These are phyloP conservation scores for Phlegmacium glaucopus DNA, from an alignment of 768 basidiomycete genomes.

Conservation along the genomic window DNA sequence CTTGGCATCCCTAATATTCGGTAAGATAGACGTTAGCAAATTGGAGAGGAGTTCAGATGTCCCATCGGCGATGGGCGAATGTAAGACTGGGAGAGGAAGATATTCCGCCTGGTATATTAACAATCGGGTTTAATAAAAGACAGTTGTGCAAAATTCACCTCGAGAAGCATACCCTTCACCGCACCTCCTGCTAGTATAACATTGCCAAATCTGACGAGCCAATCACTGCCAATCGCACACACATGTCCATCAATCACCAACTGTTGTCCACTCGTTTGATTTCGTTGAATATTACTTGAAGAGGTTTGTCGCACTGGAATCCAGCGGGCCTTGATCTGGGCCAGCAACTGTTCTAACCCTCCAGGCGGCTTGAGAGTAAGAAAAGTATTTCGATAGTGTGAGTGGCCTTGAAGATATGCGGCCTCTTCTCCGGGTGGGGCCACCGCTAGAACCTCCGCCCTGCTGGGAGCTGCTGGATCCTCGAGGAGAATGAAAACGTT, in stretches of 20 bases:
- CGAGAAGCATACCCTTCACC: constrained; percentile 80
- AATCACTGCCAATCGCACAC: constrained; percentile 78
- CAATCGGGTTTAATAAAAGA: background rate
- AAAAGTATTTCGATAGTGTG: constrained; percentile 78
- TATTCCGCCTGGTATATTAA: constrained; percentile 64
- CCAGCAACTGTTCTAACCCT: constrained; percentile 70
- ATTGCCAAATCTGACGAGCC: constrained; percentile 78
- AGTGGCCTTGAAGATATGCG: constrained; percentile 41
- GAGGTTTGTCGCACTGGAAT: constrained; percentile 56
- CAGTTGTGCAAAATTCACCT: constrained; percentile 41
- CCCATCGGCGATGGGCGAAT: constrained; percentile 59
- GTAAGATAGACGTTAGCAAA: constrained; percentile 70
- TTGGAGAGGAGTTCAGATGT: constrained; percentile 74
- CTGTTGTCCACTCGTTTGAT: constrained; percentile 52
- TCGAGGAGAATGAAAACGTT: constrained; percentile 79
- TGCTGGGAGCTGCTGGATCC: constrained; percentile 68
- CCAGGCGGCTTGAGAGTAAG: constrained; percentile 72
- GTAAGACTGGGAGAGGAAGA: constrained; percentile 68
- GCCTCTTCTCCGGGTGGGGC: constrained; percentile 41
- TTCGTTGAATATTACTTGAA: constrained; percentile 9
- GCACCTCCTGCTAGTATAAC: constrained; percentile 73
- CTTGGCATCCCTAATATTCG: constrained; percentile 68
- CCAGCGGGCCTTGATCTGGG: constrained; percentile 76
- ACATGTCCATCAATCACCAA: constrained; percentile 70
- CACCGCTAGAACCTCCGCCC: constrained; percentile 53